Base-by-base conservation (phyloP, 2,329 filamentous ascomycete species). In the Cercospora zeina region DNA sequence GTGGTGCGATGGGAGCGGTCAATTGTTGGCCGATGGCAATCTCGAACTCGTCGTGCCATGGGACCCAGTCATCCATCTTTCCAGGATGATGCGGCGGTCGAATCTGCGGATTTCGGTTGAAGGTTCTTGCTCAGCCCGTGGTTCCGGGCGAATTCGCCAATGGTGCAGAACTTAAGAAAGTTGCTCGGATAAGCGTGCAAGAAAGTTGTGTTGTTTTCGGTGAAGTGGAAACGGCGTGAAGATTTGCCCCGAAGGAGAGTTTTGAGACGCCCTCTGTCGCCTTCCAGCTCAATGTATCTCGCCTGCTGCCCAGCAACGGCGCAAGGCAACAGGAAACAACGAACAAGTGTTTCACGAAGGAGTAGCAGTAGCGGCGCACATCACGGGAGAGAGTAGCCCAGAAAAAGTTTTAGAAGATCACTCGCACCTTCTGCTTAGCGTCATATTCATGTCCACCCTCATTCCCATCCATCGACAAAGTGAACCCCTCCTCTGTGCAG, bases 1-100 rank as follows among this genome's bases (percentile, higher is more conserved):
- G 13, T 47, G 42, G 42, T 47, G 42, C 21, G 24, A 2, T 1
- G 2, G 14, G 9, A 2, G 21, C 6, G 21, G 7, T 13, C 21
- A 47, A 13, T 24, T 47, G 42, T 47, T 9, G 21, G 2, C 14
- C 24, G 42, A 47, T 47, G 24, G 42, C 42, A 19, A 11, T 11
- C 13, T 47, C 42, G 42, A 47, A 47, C 24, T 47, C 42, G 42
- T 47, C 42, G 21, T 47, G 42, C 42, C 42, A 47, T 47, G 42
- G 42, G 21, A 47, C 21, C n/a, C 21, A 19, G 24, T 3, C 6
- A 47, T 16, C 42, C 42, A 47, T 47, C 11, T 47, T 47, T 19
- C 10, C 21, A 34, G 42, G 24, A 47, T 4, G 42, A 1, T 0
- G 21, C 42, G 19, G 11, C 1, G 19, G 21, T 13, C 11, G 24